Base-by-base conservation (phyloP, 169 alveolate genomes). In the Plasmodium knowlesi region DNA sequence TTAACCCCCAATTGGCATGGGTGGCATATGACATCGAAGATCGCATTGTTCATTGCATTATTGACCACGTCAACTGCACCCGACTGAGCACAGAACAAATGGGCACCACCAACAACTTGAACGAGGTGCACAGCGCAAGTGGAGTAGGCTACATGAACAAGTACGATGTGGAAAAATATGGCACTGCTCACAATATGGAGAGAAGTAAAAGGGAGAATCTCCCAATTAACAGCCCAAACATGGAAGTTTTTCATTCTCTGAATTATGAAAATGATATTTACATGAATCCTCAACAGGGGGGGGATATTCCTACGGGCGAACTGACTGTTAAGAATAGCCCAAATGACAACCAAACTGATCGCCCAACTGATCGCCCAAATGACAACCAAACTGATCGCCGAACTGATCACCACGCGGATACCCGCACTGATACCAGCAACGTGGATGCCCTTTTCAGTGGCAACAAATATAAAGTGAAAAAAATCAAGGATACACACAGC, bases 401-500 rank as follows among this genome's bases (percentile, higher is more conserved):
- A n/a, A n/a, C n/a, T n/a, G n/a, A 25, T 61, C 12, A 6, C 19
- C 41, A n/a, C n/a, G n/a, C n/a, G n/a, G n/a, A n/a, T n/a, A n/a
- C n/a, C n/a, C 50, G 41, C 54, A 28, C 4, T 3, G 54, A 2
- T 6, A 4, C 32, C 19, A 22, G 46, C 86, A n/a, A 41, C n/a
- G 28, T 74, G 22, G 72, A 43, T 53, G 37, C 22, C 10, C 78
- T 85, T 37, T 85, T 85, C 61, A 37, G 37, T 10, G 70, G 79
- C 28, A 74, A 41, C 61, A 85, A 85, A 74, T 85, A 73, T 53
- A 85, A 67, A 46, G 61, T 85, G 16, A 46, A 85, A 74, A 85
- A 85, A 74, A 67, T 85, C 22, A 73, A 76, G 32, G 93, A 85
- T 32, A 54, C 84, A 1, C 53, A 72, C 43, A 85, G 93, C 67